phyloP scores from a whole-genome alignment of 106 monocot species.

The Dendrobium huoshanense region DNA sequence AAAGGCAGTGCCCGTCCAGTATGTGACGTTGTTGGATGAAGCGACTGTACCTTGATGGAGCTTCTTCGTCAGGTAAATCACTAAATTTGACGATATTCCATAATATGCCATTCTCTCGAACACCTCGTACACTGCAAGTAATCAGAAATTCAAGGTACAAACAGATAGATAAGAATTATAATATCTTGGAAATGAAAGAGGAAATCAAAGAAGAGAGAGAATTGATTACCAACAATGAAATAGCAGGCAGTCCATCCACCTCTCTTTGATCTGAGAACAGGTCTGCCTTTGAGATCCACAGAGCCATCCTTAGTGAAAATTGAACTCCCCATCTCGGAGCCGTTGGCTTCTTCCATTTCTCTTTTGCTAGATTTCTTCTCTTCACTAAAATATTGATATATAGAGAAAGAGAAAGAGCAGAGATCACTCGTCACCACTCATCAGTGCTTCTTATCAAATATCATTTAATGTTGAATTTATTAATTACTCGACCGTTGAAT shows the following conservation, averaged over 20 bases:
- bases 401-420: neutral
- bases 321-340: neutral
- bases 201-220: neutral
- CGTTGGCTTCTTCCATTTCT: neutral
- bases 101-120: conserved; percentile 11
- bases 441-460: neutral
- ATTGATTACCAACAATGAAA: conserved; percentile 65
- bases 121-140: conserved; percentile 5
- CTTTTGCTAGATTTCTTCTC: neutral
- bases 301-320: conserved; percentile 76
- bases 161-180: neutral
- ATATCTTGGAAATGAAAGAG: neutral
- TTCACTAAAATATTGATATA: neutral
- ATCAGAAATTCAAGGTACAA: neutral
- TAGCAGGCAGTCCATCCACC: conserved; percentile 88
- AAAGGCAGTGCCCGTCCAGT: conserved; percentile 12
- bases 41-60: conserved; percentile 12
- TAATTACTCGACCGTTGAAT: neutral
- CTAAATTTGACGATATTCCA: conserved; percentile 8
- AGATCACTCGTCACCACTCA: neutral
- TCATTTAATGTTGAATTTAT: neutral
- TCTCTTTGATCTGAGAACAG: conserved; percentile 47
- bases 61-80: conserved; percentile 5
- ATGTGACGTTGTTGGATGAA: conserved; percentile 11
- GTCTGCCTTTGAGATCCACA: conserved; percentile 67